Conservation (phyloP, 2,329 filamentous ascomycete species). For the Furcasterigmium sp. region DNA sequence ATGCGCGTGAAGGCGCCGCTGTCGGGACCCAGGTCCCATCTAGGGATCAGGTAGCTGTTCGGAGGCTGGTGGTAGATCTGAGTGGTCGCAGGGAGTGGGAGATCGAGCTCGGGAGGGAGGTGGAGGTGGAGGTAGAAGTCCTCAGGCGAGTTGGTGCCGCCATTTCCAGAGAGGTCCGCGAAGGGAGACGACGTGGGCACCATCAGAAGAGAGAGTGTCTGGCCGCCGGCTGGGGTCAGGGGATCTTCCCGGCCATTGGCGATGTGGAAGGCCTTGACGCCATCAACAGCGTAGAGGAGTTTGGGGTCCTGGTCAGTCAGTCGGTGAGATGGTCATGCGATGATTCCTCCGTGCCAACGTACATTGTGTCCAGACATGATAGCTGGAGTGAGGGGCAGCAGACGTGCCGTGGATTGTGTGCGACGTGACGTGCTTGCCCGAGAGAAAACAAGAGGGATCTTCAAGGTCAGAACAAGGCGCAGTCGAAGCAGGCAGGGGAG, state of each 20-base stretch:
- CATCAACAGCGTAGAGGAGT: slow-evolving; percentile 67
- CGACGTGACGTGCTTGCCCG: background rate
- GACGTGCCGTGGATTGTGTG: background rate
- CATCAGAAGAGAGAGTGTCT: slow-evolving; percentile 92
- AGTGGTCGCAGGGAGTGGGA: slow-evolving; percentile 88
- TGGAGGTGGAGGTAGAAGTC: slow-evolving; percentile 98
- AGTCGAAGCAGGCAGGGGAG: too few relatives aligned
- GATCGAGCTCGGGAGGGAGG: slow-evolving; percentile 87
- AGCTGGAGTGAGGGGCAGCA: background rate
- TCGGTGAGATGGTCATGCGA: background rate
- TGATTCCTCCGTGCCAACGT: background rate
- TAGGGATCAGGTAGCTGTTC: slow-evolving; percentile 85
- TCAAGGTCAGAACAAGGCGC: too few relatives aligned
- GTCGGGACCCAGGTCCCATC: slow-evolving; percentile 88
- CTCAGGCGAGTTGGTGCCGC: slow-evolving; percentile 71
- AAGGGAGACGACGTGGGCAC: slow-evolving; percentile 82
- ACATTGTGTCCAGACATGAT: slow-evolving; percentile 1
- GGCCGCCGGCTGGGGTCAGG: slow-evolving; percentile 79
- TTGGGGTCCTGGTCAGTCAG: slow-evolving; percentile 49
- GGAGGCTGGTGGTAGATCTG: slow-evolving; percentile 97
- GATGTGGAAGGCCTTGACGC: slow-evolving; percentile 88
- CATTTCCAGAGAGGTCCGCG: slow-evolving; percentile 47
- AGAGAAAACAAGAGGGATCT: too few relatives aligned
- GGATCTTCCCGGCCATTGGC: slow-evolving; percentile 78
- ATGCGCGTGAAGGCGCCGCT: slow-evolving; percentile 89